Conservation (phyloP, 768 basidiomycete genomes). For the Termitomyces sp. region DNA sequence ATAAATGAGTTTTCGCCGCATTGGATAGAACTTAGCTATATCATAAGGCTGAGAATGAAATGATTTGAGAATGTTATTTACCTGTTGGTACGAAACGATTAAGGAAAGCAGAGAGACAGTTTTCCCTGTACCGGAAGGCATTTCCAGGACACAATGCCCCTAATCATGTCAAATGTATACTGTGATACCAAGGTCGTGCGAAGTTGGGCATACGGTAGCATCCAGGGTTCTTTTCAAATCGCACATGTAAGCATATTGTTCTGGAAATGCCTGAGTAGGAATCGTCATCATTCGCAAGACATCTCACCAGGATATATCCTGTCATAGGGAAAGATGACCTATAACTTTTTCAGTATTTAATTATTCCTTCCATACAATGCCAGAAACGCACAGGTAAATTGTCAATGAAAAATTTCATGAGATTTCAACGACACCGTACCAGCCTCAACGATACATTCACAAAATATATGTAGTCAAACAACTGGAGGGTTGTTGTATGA, state of each 20-base stretch:
- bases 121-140: slow-evolving; percentile 99
- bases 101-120: slow-evolving; percentile 93
- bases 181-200: not conserved
- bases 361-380: not conserved
- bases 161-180: slow-evolving; percentile 21
- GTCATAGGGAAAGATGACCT: slow-evolving; percentile 93
- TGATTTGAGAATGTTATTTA: slow-evolving; percentile 19
- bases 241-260: slow-evolving; percentile 99
- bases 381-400: slow-evolving; percentile 59
- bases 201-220: slow-evolving; percentile 57
- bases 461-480: not conserved
- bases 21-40: slow-evolving; percentile 76
- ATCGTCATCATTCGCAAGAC: not conserved
- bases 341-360: slow-evolving; percentile 2
- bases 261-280: slow-evolving; percentile 30
- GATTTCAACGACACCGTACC: not conserved
- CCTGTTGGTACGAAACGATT: slow-evolving; percentile 98
- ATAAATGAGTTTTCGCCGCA: slow-evolving; percentile 91
- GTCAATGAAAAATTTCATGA: slow-evolving; percentile 82
- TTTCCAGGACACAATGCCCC: slow-evolving; percentile 99
- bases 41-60: not conserved
- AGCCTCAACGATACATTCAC: not conserved
- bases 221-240: slow-evolving; percentile 96
- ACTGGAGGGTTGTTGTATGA: not conserved
- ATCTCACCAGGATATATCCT: slow-evolving; percentile 86